These are phyloP conservation scores for Termitomyces sp. DNA, from an alignment of 768 basidiomycete genomes.

Conservation along the genomic window DNA sequence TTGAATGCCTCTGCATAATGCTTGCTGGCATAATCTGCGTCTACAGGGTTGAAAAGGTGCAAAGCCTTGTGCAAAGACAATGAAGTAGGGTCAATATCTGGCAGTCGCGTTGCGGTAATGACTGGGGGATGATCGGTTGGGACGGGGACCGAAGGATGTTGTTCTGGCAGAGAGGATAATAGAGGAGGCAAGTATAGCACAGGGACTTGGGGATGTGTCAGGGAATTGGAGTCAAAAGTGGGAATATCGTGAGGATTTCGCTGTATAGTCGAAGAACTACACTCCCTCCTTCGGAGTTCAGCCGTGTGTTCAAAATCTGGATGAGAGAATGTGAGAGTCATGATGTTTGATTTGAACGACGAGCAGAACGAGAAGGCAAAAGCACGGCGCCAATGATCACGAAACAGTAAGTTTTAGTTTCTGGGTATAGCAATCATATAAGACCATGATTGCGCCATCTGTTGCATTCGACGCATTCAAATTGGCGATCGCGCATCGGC, in stretches of 20 bases:
- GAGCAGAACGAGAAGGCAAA: not conserved
- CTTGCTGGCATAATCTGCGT: slow-evolving; percentile 51
- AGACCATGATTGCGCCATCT: slow-evolving; percentile 17
- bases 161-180: slow-evolving; percentile 66
- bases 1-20: slow-evolving; percentile 83
- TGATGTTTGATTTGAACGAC: slow-evolving; percentile 6
- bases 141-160: slow-evolving; percentile 24
- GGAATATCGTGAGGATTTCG: slow-evolving; percentile 56
- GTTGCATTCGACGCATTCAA: slow-evolving; percentile 5
- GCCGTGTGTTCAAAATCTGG: slow-evolving; percentile 25
- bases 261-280: slow-evolving; percentile 6
- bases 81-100: slow-evolving; percentile 81
- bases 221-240: slow-evolving; percentile 35
- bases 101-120: slow-evolving; percentile 70
- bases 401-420: not conserved
- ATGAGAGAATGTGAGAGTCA: slow-evolving; percentile 24
- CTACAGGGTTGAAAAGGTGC: slow-evolving; percentile 65
- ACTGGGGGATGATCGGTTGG: slow-evolving; percentile 35
- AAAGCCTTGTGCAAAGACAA: slow-evolving; percentile 83
- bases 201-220: slow-evolving; percentile 34
- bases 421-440: not conserved
- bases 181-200: slow-evolving; percentile 84
- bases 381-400: not conserved
- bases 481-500: slow-evolving; percentile 10
- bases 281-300: slow-evolving; percentile 2